Conservation (phyloP, 805 yeast species). For the Tetrapisispora arboricola region DNA sequence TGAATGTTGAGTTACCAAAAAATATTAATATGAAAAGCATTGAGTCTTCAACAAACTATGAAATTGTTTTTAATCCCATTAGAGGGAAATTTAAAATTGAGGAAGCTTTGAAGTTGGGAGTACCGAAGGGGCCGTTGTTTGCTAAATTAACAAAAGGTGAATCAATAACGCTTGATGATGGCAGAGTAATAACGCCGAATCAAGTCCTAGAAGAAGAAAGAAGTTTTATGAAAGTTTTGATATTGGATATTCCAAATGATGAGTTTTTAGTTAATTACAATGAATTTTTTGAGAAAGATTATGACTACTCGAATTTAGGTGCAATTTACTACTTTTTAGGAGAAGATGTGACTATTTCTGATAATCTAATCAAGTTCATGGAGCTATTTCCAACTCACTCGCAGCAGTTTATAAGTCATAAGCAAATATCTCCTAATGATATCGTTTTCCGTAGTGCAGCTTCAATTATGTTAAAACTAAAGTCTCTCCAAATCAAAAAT, state of each 20-base stretch:
- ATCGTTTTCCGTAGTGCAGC: slow-evolving; percentile 51
- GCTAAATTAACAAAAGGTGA: slow-evolving; percentile 51
- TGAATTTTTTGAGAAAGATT: slow-evolving; percentile 14
- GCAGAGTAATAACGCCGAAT: slow-evolving; percentile 48
- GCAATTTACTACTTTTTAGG: slow-evolving; percentile 73
- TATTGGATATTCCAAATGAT: slow-evolving; percentile 62
- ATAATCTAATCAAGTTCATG: slow-evolving; percentile 41
- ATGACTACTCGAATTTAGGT: slow-evolving; percentile 26
- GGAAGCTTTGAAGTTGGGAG: slow-evolving; percentile 58
- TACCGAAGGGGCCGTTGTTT: slow-evolving; percentile 54
- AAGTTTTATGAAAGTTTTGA: slow-evolving; percentile 46
- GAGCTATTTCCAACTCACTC: slow-evolving; percentile 34
- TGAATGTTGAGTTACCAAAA: slow-evolving; percentile 31
- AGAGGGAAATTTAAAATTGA: slow-evolving; percentile 68
- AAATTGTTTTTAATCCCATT: slow-evolving; percentile 53
- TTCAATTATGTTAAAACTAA: slow-evolving; percentile 43
- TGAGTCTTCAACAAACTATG: slow-evolving; percentile 45
- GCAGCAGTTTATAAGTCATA: slow-evolving; percentile 67
- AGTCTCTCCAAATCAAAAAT: slow-evolving; percentile 36
- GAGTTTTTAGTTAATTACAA: slow-evolving; percentile 27
- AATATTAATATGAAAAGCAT: slow-evolving; percentile 7
- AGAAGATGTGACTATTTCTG: slow-evolving; percentile 38
- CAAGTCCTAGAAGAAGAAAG: slow-evolving; percentile 64
- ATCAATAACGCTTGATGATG: slow-evolving; percentile 46
- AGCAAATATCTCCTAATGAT: slow-evolving; percentile 48